phyloP scores from a whole-genome alignment of 1,284 basidiomycete species.

The Cryptococcus wingfieldii region DNA sequence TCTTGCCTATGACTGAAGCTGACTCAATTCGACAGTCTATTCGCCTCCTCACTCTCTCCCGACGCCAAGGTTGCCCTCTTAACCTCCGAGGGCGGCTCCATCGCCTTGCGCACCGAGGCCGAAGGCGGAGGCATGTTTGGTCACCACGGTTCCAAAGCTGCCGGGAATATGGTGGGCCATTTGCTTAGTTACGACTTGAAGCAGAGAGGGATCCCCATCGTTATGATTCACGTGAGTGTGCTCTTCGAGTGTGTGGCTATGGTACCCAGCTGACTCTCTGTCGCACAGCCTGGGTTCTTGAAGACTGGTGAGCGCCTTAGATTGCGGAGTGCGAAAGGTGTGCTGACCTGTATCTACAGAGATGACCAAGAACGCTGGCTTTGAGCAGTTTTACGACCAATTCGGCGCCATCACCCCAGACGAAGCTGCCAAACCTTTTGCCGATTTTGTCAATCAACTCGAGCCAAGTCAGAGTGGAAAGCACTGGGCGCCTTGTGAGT shows the following conservation, averaged over 20 bases:
- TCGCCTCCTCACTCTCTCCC: constrained; percentile 22
- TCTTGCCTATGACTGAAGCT: neutral
- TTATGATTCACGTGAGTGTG: constrained; percentile 52
- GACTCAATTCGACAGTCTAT: constrained; percentile 12
- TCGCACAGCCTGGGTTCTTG: constrained; percentile 39
- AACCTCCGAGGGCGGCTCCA: constrained; percentile 54
- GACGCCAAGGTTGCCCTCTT: constrained; percentile 50
- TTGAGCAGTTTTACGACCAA: constrained; percentile 52
- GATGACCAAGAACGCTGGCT: constrained; percentile 54
- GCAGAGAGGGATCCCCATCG: constrained; percentile 49
- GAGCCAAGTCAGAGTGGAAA: constrained; percentile 49
- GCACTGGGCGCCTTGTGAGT: constrained; percentile 54
- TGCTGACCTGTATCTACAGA: constrained; percentile 24
- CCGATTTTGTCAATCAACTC: constrained; percentile 49
- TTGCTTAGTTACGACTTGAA: constrained; percentile 51
- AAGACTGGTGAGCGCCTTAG: constrained; percentile 26
- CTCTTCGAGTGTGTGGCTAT: neutral
- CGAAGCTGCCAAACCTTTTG: constrained; percentile 49
- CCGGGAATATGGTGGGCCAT: constrained; percentile 54
- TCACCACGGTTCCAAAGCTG: constrained; percentile 55
- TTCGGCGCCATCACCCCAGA: constrained; percentile 52
- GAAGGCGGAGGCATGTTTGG: constrained; percentile 55
- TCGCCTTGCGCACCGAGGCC: constrained; percentile 50
- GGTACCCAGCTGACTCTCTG: neutral
- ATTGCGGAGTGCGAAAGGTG: constrained; percentile 24